Conservation (phyloP, 2,329 filamentous ascomycete genomes). For the Apiospora aurea region DNA sequence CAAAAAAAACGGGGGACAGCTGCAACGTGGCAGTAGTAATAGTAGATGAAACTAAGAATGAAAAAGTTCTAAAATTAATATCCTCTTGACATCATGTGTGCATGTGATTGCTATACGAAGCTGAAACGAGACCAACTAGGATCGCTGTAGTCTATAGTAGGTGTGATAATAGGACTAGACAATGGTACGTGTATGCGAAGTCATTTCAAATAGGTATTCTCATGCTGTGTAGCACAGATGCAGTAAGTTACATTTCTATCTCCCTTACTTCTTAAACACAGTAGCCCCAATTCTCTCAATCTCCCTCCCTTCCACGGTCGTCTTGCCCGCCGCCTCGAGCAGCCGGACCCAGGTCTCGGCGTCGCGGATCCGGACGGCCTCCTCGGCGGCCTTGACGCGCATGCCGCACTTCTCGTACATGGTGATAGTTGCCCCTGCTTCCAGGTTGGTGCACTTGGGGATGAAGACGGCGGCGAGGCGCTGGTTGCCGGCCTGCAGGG, state of each 20-base stretch:
- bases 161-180: background rate
- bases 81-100: background rate
- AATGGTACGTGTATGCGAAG: background rate
- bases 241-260: background rate
- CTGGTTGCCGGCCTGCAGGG: conserved; percentile 87
- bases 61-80: conserved; percentile 16
- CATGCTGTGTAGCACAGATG: too few species aligned
- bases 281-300: conserved; percentile 79
- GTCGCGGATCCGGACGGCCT: conserved; percentile 85
- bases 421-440: conserved; percentile 73
- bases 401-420: conserved; percentile 99
- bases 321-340: conserved; percentile 74
- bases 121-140: background rate
- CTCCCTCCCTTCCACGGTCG: conserved; percentile 72
- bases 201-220: background rate
- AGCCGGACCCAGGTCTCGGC: conserved; percentile 76
- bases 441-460: conserved; percentile 80
- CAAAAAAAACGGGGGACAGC: conserved; percentile 2
- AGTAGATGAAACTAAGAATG: conserved; percentile 18
- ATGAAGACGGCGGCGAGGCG: conserved; percentile 85
- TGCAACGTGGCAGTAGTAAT: conserved; percentile 18
- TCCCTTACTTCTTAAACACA: conserved; percentile 57
- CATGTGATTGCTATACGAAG: background rate
- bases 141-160: background rate
- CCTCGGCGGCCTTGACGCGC: conserved; percentile 87